A percentile compares a stretch with the other conserved stretches of the same genome.
Conservation (phyloP, 208 protist species). For the Borovskyia barvae region DNA sequence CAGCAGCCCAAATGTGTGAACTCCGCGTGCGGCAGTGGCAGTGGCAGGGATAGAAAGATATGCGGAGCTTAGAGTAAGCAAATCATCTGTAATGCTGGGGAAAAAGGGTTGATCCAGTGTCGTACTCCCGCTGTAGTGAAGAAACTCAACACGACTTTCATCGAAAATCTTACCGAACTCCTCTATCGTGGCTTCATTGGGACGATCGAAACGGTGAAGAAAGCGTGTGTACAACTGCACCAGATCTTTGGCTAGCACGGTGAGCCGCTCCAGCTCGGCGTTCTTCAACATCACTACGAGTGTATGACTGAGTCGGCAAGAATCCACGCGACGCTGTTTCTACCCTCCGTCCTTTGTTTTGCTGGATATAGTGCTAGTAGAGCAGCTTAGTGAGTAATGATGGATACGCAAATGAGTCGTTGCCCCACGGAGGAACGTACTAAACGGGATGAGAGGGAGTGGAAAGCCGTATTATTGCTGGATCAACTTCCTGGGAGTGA, state of each 20-base stretch:
- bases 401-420: too few relatives aligned
- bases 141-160: slow-evolving; percentile 47
- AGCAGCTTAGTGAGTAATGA: too few relatives aligned
- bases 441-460: too few relatives aligned
- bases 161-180: slow-evolving; percentile 55
- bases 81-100: slow-evolving; percentile 33
- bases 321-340: too few relatives aligned
- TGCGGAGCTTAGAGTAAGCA: slow-evolving; percentile 58
- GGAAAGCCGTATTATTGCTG: too few relatives aligned
- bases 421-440: too few relatives aligned
- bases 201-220: slow-evolving; percentile 19
- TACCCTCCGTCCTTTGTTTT: too few relatives aligned
- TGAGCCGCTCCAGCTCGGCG: slow-evolving; percentile 21
- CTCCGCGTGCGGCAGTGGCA: slow-evolving; percentile 29
- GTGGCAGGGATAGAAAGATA: slow-evolving; percentile 61
- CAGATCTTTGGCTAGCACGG: slow-evolving; percentile 58
- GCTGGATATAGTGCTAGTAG: too few relatives aligned
- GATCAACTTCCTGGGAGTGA: too few relatives aligned
- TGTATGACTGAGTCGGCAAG: slow-evolving; percentile 1
- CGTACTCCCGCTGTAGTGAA: slow-evolving; percentile 68
- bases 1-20: slow-evolving; percentile 63
- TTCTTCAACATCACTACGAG: slow-evolving; percentile 10
- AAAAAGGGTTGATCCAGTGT: slow-evolving; percentile 43
- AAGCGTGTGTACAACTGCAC: slow-evolving; percentile 44
- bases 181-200: slow-evolving; percentile 29